Conservation (phyloP, 768 basidiomycete genomes). For the Tricholoma matsutake region DNA sequence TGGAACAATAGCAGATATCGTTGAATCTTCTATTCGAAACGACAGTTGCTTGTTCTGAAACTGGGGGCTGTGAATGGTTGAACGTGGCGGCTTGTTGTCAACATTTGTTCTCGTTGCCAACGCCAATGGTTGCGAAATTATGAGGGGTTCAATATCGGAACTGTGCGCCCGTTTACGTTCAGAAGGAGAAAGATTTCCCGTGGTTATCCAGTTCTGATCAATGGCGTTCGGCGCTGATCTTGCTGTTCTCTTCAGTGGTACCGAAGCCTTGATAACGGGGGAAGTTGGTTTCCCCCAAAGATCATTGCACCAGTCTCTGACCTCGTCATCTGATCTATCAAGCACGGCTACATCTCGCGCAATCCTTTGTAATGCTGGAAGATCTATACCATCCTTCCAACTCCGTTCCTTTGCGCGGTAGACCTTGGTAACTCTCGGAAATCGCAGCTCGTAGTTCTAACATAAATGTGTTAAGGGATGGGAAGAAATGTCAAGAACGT, state of each 20-base stretch:
- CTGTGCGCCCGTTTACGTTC: neutral
- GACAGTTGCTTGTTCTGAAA: neutral
- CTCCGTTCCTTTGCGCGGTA: slow-evolving; percentile 57
- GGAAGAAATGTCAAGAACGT: neutral
- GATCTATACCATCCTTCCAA: slow-evolving; percentile 56
- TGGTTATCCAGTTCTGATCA: neutral
- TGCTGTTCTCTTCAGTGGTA: slow-evolving; percentile 34
- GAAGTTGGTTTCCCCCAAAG: slow-evolving; percentile 37
- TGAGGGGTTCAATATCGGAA: neutral
- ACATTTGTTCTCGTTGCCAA: neutral
- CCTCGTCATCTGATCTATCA: slow-evolving; percentile 47
- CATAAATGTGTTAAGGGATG: neutral
- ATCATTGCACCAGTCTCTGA: slow-evolving; percentile 39
- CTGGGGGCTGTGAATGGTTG: neutral
- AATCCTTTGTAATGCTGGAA: slow-evolving; percentile 49
- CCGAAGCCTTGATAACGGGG: slow-evolving; percentile 33
- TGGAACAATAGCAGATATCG: neutral
- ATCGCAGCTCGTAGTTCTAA: slow-evolving; percentile 82
- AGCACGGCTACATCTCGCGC: slow-evolving; percentile 54
- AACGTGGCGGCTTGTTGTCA: neutral
- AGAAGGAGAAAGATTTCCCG: neutral
- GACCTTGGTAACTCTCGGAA: slow-evolving; percentile 74
- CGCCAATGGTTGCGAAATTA: neutral
- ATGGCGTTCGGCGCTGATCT: neutral
- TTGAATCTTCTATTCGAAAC: neutral